Percentiles rank a stretch among this genome's conserved stretches.
Evolutionary conservation across 495 filamentous ascomycete species (phyloP).

Genomic region (Glonium stellatum): DNA sequence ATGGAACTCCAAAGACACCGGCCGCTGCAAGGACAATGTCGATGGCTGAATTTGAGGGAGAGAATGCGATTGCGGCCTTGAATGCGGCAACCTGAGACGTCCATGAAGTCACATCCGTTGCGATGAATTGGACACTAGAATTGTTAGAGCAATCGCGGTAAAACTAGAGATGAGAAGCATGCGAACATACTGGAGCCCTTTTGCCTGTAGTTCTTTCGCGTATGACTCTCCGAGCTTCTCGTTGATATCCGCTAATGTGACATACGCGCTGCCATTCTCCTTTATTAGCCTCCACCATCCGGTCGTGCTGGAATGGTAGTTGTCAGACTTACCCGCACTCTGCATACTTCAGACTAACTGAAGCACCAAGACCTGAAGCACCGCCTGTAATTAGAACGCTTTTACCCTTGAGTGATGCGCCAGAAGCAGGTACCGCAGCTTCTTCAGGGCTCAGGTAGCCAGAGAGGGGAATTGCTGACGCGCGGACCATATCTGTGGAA

Average conservation of each 20-base stretch:
- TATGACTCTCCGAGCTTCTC: conserved; percentile 13
- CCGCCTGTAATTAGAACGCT: conserved; percentile 21
- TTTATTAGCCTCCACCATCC: too few relatives aligned
- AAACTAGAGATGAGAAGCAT: neutral
- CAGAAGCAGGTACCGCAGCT: neutral
- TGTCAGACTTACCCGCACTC: conserved; percentile 21
- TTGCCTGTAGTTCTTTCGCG: conserved; percentile 1
- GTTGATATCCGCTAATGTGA: conserved; percentile 32
- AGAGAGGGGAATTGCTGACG: neutral
- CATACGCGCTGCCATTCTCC: conserved; percentile 30
- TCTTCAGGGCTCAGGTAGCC: neutral
- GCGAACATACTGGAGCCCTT: conserved; percentile 18
- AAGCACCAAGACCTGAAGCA: conserved; percentile 19
- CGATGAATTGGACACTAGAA: conserved; percentile 28
- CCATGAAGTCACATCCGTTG: conserved; percentile 28
- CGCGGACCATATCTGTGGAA: neutral
- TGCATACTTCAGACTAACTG: conserved; percentile 12
- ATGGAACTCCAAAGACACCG: conserved; percentile 10
- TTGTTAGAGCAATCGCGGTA: neutral
- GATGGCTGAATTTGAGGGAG: conserved; percentile 3
- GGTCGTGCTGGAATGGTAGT: too few relatives aligned
- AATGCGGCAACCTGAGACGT: conserved; percentile 22
- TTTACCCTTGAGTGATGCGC: conserved; percentile 13
- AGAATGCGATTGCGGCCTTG: conserved; percentile 24
- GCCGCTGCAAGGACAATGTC: conserved; percentile 21